A percentile compares a stretch with the other conserved stretches of the same genome.
These are phyloP conservation scores for Urostyla sp. DNA, from an alignment of 73 alveolate species.

Conservation along the genomic window DNA sequence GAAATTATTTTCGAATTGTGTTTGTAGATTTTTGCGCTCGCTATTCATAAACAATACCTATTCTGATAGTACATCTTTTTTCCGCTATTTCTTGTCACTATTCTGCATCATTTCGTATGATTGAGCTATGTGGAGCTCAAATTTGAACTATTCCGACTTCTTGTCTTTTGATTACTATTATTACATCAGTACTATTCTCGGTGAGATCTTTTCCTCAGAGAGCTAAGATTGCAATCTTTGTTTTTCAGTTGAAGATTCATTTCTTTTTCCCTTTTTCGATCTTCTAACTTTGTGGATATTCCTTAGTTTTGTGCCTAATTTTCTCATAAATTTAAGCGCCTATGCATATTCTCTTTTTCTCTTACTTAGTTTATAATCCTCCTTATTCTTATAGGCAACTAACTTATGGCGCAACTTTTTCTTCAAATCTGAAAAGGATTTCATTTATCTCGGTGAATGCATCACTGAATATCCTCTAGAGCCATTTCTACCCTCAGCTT, in stretches of 20 bases:
- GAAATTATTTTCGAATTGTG: too few relatives aligned
- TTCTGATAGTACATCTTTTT: too few relatives aligned
- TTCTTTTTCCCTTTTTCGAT: not conserved
- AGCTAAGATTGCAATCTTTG: not conserved
- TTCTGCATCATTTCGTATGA: too few relatives aligned
- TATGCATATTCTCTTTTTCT: constrained; percentile 2
- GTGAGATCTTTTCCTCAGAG: constrained; percentile 6
- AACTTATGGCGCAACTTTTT: not conserved
- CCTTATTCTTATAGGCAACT: not conserved
- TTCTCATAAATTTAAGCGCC: constrained; percentile 36
- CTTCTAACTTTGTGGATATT: not conserved
- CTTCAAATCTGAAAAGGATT: not conserved
- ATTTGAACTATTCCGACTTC: too few relatives aligned
- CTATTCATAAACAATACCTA: too few relatives aligned
- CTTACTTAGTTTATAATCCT: not conserved
- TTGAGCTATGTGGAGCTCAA: too few relatives aligned
- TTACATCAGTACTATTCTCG: constrained; percentile 9
- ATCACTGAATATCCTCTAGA: not conserved
- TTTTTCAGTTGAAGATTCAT: constrained; percentile 33
- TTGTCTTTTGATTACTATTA: not conserved
- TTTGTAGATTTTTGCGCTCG: too few relatives aligned
- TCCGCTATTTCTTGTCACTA: too few relatives aligned
- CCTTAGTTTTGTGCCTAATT: constrained; percentile 39
- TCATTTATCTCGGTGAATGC: not conserved
- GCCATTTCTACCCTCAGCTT: not conserved